phyloP scores from a whole-genome alignment of 2,329 filamentous ascomycete genomes.

The Xylaria sp. region DNA sequence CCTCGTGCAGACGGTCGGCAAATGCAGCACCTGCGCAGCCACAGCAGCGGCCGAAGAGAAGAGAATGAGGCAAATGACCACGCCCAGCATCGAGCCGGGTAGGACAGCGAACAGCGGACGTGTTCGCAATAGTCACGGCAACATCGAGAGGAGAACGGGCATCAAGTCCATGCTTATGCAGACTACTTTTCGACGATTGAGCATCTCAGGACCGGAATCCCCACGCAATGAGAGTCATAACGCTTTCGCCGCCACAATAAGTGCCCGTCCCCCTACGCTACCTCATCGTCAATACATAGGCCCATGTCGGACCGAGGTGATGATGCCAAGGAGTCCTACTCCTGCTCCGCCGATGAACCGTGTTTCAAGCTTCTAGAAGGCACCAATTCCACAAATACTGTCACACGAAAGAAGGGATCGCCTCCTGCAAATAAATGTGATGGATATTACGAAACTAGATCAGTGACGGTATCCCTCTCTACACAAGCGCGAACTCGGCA shows the following conservation, averaged over 20 bases:
- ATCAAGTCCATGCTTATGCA: conserved; percentile 36
- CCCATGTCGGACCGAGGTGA: conserved; percentile 27
- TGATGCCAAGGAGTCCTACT: conserved; percentile 37
- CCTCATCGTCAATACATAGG: conserved; percentile 15
- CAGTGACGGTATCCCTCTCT: not conserved
- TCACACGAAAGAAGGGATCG: not conserved
- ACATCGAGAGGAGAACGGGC: not conserved
- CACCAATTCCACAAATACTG: not conserved
- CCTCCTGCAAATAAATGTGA: not conserved
- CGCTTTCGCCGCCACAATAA: not conserved
- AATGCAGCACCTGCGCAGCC: conserved; percentile 46
- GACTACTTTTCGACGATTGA: conserved; percentile 35
- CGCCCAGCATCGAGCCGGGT: conserved; percentile 1
- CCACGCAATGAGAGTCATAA: conserved; percentile 2
- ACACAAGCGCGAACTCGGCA: not conserved
- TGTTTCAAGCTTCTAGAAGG: conserved; percentile 34
- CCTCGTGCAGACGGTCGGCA: conserved; percentile 45
- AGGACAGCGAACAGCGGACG: conserved; percentile 3
- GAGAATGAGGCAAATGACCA: conserved; percentile 24
- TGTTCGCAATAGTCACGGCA: conserved; percentile 15
- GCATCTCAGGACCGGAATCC: conserved; percentile 5
- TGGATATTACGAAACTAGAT: not conserved
- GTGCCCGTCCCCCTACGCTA: not conserved
- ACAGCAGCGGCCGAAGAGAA: conserved; percentile 42
- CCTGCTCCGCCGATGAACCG: conserved; percentile 38